Conservation (phyloP, 2,329 filamentous ascomycete genomes). For the Paecilomyces formosus region DNA sequence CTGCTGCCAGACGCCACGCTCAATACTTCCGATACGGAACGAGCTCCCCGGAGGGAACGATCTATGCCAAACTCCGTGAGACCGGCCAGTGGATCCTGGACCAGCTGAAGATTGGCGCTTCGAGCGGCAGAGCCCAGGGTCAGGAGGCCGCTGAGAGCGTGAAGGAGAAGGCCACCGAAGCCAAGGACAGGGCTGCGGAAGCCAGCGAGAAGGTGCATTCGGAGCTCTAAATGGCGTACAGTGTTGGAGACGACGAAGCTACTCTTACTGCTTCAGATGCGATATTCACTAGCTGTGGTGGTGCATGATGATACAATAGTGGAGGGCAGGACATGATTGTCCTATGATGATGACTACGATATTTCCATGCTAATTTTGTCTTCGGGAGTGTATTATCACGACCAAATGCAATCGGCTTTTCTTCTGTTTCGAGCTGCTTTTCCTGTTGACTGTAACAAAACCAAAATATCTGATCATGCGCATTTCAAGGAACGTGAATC, state of each 20-base stretch:
- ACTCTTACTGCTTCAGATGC: neutral
- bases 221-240: conserved; percentile 19
- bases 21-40: conserved; percentile 74
- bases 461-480: neutral
- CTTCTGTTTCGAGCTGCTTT: neutral
- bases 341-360: neutral
- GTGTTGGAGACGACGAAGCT: neutral
- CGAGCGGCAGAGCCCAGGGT: conserved; percentile 41
- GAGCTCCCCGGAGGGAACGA: conserved; percentile 55
- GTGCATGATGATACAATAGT: neutral
- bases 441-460: neutral
- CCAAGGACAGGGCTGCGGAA: conserved; percentile 41
- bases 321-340: neutral
- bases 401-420: neutral
- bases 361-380: neutral
- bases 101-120: conserved; percentile 42
- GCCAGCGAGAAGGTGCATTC: conserved; percentile 35
- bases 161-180: conserved; percentile 43
- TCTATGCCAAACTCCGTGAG: conserved; percentile 55
- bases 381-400: neutral
- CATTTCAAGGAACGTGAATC: neutral
- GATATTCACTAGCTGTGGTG: neutral
- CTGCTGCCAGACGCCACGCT: conserved; percentile 62
- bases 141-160: conserved; percentile 40
- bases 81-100: conserved; percentile 41